A percentile compares a stretch with the other conserved stretches of the same genome.
Evolutionary conservation across 225 moss, liverwort and hornwort genomes (phyloP).

Genomic region (Polytrichum commune): DNA sequence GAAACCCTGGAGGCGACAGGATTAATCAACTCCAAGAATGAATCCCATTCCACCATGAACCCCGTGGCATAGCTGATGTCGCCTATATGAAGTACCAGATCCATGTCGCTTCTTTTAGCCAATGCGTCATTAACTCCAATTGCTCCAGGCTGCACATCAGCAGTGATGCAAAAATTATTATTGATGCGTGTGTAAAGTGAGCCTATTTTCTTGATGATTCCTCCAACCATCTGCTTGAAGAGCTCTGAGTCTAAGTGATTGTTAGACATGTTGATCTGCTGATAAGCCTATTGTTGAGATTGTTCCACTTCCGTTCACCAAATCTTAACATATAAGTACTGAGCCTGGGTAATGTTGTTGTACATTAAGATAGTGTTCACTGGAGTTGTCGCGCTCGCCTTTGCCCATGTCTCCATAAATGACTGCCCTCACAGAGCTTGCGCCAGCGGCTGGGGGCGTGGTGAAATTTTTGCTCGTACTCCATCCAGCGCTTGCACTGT

Average conservation of each 20-base stretch:
- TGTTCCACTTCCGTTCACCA: no score
- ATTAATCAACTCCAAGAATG: constrained; percentile 49
- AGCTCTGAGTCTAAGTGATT: no score
- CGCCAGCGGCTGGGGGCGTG: constrained; percentile 51
- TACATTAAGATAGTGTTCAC: constrained; percentile 36
- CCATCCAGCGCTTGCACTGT: constrained; percentile 42
- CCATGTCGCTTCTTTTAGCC: constrained; percentile 26
- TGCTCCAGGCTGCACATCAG: constrained; percentile 41
- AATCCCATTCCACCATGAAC: constrained; percentile 65
- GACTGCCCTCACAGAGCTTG: constrained; percentile 26
- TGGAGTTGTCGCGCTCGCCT: constrained; percentile 47
- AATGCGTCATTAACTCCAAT: constrained; percentile 36
- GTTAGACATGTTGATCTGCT: no score
- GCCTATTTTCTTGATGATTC: no score
- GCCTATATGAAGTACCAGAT: constrained; percentile 51
- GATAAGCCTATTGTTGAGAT: no score
- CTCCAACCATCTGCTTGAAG: no score
- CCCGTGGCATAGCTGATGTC: constrained; percentile 70
- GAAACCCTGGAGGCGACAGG: constrained; percentile 54
- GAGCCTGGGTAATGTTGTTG: neutral
- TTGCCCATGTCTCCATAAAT: constrained; percentile 75
- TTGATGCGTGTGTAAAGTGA: no score
- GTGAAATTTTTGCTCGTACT: constrained; percentile 30
- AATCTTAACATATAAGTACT: no score
- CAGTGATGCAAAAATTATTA: no score